Conservation (phyloP, 129 eudicot species). For the Chrysanthemum lavandulifolium region DNA sequence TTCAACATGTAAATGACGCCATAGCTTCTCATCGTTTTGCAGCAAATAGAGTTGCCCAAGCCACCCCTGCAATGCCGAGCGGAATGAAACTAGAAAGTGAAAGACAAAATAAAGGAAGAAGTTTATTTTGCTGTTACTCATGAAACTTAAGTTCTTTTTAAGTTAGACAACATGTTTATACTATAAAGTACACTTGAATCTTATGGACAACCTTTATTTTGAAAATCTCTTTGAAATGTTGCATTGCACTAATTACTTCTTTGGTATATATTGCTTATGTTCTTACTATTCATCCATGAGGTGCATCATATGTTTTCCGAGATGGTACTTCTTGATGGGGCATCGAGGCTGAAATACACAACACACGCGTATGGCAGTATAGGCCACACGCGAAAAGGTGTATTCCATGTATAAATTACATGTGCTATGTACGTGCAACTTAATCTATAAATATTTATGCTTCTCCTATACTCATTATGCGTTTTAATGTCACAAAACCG, state of each 20-base stretch:
- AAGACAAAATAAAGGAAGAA: conserved; percentile 30
- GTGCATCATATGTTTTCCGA: no score
- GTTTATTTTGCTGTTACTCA: conserved; percentile 41
- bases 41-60: conserved; percentile 47
- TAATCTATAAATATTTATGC: no score
- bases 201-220: no score
- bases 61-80: conserved; percentile 18
- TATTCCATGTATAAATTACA: not conserved
- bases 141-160: conserved; percentile 16
- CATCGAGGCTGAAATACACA: no score
- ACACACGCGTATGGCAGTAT: not conserved
- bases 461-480: no score
- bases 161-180: not conserved
- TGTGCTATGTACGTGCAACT: not conserved
- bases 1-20: not conserved
- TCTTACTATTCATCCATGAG: no score
- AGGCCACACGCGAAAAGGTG: not conserved
- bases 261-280: no score
- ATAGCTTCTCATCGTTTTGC: conserved; percentile 15
- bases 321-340: no score
- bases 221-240: no score
- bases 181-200: no score
- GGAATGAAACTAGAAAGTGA: conserved; percentile 41
- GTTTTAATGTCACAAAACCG: no score
- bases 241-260: no score